Evolutionary conservation across 352 stramenopile species (phyloP).

Genomic region (Pythium periplocum): DNA sequence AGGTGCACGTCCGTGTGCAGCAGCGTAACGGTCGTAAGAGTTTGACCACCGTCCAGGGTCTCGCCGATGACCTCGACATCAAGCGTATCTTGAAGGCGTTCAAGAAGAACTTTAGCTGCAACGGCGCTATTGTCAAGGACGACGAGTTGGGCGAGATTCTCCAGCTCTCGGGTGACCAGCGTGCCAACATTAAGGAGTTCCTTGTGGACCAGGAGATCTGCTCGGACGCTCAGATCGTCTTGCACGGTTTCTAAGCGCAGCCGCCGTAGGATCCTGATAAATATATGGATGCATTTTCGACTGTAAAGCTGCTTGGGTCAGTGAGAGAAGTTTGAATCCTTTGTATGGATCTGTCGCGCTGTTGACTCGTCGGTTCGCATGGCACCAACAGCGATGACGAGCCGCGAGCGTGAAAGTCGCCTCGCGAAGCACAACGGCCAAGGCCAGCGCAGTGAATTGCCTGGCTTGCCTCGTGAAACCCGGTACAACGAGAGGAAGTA

Average conservation of each 20-base stretch:
- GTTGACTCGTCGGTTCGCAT: too few relatives aligned
- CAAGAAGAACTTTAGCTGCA: conserved; percentile 99
- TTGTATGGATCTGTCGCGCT: too few relatives aligned
- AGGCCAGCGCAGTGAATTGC: too few relatives aligned
- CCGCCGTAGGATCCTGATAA: too few relatives aligned
- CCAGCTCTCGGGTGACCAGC: conserved; percentile 98
- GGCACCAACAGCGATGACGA: too few relatives aligned
- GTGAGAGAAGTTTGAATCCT: too few relatives aligned
- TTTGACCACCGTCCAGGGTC: conserved; percentile 98
- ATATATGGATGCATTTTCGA: too few relatives aligned
- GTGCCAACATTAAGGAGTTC: conserved; percentile 99
- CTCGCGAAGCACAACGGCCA: too few relatives aligned
- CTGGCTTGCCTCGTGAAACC: too few relatives aligned
- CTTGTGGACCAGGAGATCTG: conserved; percentile 99
- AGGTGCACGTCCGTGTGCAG: conserved; percentile 98
- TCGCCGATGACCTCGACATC: conserved; percentile 97
- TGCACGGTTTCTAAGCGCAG: conserved; percentile 96
- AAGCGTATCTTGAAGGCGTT: conserved; percentile 99
- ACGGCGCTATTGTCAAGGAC: conserved; percentile 98
- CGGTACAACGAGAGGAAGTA: too few relatives aligned
- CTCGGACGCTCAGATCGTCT: conserved; percentile 92
- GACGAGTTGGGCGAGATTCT: conserved; percentile 98
- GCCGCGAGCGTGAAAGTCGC: too few relatives aligned
- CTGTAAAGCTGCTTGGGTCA: too few relatives aligned
- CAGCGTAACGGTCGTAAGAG: conserved; percentile 99